Base-by-base conservation (phyloP, 208 protist species). In the Crithidia mellificae region DNA sequence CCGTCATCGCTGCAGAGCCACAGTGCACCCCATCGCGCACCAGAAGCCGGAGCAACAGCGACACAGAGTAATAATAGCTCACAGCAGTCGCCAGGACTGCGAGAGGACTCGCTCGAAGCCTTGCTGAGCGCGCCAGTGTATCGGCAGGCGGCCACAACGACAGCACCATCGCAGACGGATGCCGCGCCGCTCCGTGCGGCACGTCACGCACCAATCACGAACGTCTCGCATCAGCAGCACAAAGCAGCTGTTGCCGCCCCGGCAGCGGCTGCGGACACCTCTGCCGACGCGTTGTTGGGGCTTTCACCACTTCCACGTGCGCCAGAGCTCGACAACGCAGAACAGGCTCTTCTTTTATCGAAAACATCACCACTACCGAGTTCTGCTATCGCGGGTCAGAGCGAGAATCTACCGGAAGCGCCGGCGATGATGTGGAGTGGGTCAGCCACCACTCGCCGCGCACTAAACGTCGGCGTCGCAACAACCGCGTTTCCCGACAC, bases 281-380 rank as follows among this genome's bases (percentile, higher is more conserved):
- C 58, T 6, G 30, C 11, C 9, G 62, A 68, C 2, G 54, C 6
- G 19, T 29, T 69, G 46, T 20, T 63, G 6, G 54, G 54, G 9
- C 29, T 64, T 11, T 75, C 61, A 39, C 55, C 70, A 24, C 38
- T 75, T 9, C 9, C 25, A 29, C 46, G 62, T 49, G 4, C 1
- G 20, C 34, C 58, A 15, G 22, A 20, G 8, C 59, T 9, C 6
- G 68, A 54, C 30, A 59, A 67, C 44, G 68, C 24, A 7, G 68
- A 67, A 24, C 43, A 25, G 38, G 50, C 50, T 24, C 34, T 63
- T 15, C 59, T 47, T 17, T 63, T 52, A 3, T 29, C 39, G 17
- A 46, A 30, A 7, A 44, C 24, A 12, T 43, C 58, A 2, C 58
- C 58, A 19, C 20, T 53, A 6, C 7, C 9, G 6, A 19, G 17